phyloP scores from a whole-genome alignment of 2,329 filamentous ascomycete genomes.

The Hysterium pulicare region DNA sequence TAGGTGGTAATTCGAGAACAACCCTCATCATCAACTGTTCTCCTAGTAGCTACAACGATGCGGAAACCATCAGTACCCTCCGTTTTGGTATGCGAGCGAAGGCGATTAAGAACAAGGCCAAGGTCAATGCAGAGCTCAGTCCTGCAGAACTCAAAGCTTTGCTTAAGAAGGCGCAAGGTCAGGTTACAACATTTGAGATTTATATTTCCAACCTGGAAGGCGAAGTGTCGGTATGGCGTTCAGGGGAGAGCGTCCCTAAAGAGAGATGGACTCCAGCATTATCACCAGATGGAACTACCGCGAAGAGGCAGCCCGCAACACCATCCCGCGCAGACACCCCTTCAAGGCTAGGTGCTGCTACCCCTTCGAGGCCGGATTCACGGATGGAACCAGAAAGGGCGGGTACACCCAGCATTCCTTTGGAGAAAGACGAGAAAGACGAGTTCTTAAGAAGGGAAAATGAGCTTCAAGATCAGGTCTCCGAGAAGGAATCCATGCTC shows the following conservation, averaged over 20 bases:
- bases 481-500: conserved; percentile 84
- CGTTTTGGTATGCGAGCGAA: conserved; percentile 95
- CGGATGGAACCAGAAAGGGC: conserved; percentile 71
- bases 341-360: conserved; percentile 48
- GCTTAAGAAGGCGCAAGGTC: conserved; percentile 86
- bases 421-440: conserved; percentile 96
- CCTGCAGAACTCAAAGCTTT: conserved; percentile 90
- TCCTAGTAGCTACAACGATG: conserved; percentile 97
- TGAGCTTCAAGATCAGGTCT: conserved; percentile 92
- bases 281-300: conserved; percentile 51
- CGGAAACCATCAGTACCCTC: conserved; percentile 86
- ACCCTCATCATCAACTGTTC: conserved; percentile 98
- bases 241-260: conserved; percentile 81
- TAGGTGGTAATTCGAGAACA: conserved; percentile 97
- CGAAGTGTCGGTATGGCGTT: conserved; percentile 83
- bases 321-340: conserved; percentile 58
- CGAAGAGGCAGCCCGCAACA: conserved; percentile 48
- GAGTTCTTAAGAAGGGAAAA: conserved; percentile 95
- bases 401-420: conserved; percentile 77
- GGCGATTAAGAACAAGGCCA: conserved; percentile 99
- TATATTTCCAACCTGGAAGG: conserved; percentile 82
- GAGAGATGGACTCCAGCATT: conserved; percentile 79
- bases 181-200: conserved; percentile 81
- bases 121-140: conserved; percentile 97
- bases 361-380: conserved; percentile 59